These are phyloP conservation scores for Apophysomyces elegans DNA, from an alignment of 371 early-diverging fungal species.

Conservation along the genomic window DNA sequence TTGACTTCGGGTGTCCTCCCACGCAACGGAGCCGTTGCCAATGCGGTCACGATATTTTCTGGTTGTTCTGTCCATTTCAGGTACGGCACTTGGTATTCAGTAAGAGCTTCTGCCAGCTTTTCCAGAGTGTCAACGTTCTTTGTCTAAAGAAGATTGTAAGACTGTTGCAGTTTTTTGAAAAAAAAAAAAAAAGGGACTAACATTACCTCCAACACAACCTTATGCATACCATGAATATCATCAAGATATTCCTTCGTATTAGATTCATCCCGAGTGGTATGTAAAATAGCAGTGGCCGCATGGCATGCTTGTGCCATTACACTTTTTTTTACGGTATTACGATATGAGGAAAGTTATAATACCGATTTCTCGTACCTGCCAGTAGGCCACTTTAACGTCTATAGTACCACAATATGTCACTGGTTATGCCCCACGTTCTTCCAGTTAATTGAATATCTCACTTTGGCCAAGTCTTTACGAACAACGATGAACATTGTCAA, in stretches of 20 bases:
- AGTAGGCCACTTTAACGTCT: conserved; percentile 77
- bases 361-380: conserved; percentile 67
- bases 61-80: conserved; percentile 86
- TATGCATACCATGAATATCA: conserved; percentile 78
- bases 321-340: conserved; percentile 35
- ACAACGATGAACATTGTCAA: conserved; percentile 85
- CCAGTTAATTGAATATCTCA: conserved; percentile 18
- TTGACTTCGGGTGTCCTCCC: conserved; percentile 57
- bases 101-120: conserved; percentile 60
- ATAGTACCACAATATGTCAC: conserved; percentile 8
- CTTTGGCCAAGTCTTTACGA: conserved; percentile 84
- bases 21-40: conserved; percentile 81
- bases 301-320: conserved; percentile 90
- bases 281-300: conserved; percentile 76
- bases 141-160: conserved; percentile 46
- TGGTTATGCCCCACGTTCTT: no score
- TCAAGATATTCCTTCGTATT: conserved; percentile 66
- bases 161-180: not conserved
- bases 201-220: conserved; percentile 74
- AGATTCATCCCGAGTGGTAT: conserved; percentile 59
- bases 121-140: conserved; percentile 73
- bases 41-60: conserved; percentile 80
- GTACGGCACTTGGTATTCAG: conserved; percentile 59
- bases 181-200: not conserved
- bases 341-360: not conserved